phyloP scores from a whole-genome alignment of 495 filamentous ascomycete genomes.

The Lasiosphaeria ovina region DNA sequence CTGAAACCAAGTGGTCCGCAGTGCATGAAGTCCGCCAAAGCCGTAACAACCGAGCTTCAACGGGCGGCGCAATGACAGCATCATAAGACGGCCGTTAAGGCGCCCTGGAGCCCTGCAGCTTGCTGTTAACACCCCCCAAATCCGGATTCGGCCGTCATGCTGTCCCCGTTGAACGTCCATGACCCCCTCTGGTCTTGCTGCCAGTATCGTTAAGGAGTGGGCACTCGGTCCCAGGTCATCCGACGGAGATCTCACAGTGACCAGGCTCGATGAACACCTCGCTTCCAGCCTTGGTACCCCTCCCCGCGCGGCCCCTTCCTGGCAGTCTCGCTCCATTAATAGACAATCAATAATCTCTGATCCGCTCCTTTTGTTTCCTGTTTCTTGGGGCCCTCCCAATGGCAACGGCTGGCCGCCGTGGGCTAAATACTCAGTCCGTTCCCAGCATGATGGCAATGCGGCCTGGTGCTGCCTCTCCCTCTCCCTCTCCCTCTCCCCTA shows the following conservation, averaged over 20 bases:
- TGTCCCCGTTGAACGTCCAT: not conserved
- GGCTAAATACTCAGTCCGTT: constrained; percentile 26
- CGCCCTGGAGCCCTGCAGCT: not conserved
- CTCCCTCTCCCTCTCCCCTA: constrained; percentile 3
- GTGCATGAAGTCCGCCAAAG: constrained; percentile 8
- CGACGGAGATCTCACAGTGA: constrained; percentile 3
- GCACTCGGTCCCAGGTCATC: not conserved
- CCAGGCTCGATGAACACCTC: not conserved
- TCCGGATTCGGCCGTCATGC: not conserved
- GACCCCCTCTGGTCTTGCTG: too few relatives aligned
- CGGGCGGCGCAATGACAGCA: constrained; percentile 6
- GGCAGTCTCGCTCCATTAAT: constrained; percentile 28
- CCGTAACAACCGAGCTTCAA: constrained; percentile 2
- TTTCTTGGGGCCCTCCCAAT: constrained; percentile 22
- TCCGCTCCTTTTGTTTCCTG: constrained; percentile 19
- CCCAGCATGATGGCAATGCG: not conserved
- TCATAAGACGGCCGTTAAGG: not conserved
- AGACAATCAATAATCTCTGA: constrained; percentile 5
- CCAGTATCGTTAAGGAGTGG: not conserved
- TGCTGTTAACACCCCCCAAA: not conserved
- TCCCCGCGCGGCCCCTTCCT: not conserved
- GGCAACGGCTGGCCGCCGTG: constrained; percentile 4
- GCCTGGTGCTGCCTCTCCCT: constrained; percentile 4
- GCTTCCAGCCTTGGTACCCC: constrained; percentile 8
- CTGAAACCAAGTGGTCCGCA: not conserved